Evolutionary conservation across 305 asterid genomes (phyloP), one percentile per base, ranked within the genome.

Genomic region (Fraxinus ornus): DNA sequence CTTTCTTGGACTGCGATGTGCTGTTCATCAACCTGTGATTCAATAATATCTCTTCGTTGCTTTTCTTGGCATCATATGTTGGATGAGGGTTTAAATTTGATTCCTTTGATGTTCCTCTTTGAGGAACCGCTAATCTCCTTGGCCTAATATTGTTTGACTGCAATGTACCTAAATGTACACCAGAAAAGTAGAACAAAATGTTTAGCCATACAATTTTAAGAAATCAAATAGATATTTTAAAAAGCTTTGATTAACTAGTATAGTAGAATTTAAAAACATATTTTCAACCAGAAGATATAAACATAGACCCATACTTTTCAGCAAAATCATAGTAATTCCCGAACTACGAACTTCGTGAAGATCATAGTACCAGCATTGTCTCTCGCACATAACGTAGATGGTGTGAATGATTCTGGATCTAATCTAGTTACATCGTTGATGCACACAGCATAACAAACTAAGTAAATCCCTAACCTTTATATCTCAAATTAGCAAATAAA

Each of bases 101-200:
- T 77, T 87, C 87, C 73, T 90, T 90, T 74, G 95, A 86, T 17
- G 87, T 80, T 83, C 82, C 97, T 33, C 87, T 89, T 81, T 79
- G 91, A 88, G 95, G 90, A 85, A 89, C 86, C 77, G 88, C 77
- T 85, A 35, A 75, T 85, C 98, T 89, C 90, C 88, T 87, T 37
- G 98, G 97, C 77, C 76, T 84, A 78, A 93, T 83, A 83, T 83
- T 84, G 84, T 88, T 91, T 76, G 93, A 82, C 86, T 88, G 93
- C 89, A 90, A 83, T 79, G 71, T 84, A 87, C 95, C 97, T 95
- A 78, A n/a, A 83, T 9, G 75, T 36, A 80, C 60, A 68, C 49
- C 79, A 81, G 12, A 76, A 73, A 32, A 66, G 39, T 72, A 79
- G n/a, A 36, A 62, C 19, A 52, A 55, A 60, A 79, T 26, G 26